Base-by-base conservation (phyloP, 2,329 filamentous ascomycete genomes). In the Calonectria naviculata region DNA sequence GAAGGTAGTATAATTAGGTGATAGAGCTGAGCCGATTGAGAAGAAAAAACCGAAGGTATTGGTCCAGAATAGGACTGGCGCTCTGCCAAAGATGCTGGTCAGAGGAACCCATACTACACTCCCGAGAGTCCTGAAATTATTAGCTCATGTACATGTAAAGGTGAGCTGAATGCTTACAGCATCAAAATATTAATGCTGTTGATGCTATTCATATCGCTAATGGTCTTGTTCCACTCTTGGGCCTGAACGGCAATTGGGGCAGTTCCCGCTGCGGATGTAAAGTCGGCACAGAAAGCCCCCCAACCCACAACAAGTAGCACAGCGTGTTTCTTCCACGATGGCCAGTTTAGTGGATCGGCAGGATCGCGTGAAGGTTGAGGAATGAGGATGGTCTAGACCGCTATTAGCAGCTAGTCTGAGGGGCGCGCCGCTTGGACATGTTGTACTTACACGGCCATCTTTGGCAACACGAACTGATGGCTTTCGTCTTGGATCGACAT, bases 291-390 rank as follows among this genome's bases (percentile, higher is more conserved):
- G 47, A 77, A 71, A 6, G 76, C 75, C 10, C 64, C 73, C 65
- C 65, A 77, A 5, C 70, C 70, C 1, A 75, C 58, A 2, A 70
- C 68, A n/a, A 75, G 44, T 13, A 77, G 67, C 36, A 75, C 72
- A 6, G 69, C 64, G n/a, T 75, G 73, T 31, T 77, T 77, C 62
- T 75, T 77, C 42, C 60, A 61, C 1, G 67, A 71, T 2, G 72
- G 66, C 74, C 75, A 77, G 61, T 77, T 77, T 5, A 77, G 64
- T 3, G 73, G 75, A 34, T 76, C 74, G 8, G 29, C 44, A 0
- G 49, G 65, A 31, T 76, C 69, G 24, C 71, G 66, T 3, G 72
- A 65, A 2, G 74, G 75, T 29, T 77, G 72, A 5, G 75, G 74
- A 8, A 76, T 52, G 24, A 77, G 69, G 2, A 76, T 60, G 4